Evolutionary conservation across 2,329 filamentous ascomycete genomes (phyloP).

Genomic region (Emergomyces orientalis): DNA sequence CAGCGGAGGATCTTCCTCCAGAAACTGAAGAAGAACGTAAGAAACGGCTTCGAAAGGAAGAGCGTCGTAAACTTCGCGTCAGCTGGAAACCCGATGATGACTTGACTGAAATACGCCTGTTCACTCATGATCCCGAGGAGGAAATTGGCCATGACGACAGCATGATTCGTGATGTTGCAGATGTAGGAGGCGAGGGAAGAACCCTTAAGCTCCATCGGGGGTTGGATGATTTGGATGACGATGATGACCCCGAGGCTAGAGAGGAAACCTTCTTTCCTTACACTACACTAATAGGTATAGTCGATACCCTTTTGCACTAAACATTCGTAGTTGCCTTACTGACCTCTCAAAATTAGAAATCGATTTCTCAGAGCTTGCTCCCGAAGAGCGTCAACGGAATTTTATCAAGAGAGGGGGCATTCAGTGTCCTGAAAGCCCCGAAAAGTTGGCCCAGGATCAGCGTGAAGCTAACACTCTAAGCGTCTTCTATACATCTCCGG

Average conservation of each 20-base stretch:
- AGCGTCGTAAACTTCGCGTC: conserved; percentile 51
- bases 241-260: conserved; percentile 47
- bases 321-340: conserved; percentile 13
- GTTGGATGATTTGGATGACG: conserved; percentile 49
- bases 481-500: conserved; percentile 39
- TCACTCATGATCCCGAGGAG: conserved; percentile 55
- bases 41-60: conserved; percentile 53
- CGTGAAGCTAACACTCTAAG: conserved; percentile 41
- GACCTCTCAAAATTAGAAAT: conserved; percentile 24
- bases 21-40: conserved; percentile 52
- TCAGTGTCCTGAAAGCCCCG: conserved; percentile 31
- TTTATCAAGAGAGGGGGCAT: conserved; percentile 37
- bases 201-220: conserved; percentile 45
- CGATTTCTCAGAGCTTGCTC: conserved; percentile 30
- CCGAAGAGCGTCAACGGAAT: conserved; percentile 29
- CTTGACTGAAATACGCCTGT: conserved; percentile 49
- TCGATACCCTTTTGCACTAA: not conserved
- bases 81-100: conserved; percentile 50
- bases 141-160: conserved; percentile 51
- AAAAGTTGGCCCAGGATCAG: conserved; percentile 38
- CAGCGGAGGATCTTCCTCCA: conserved; percentile 43
- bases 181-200: conserved; percentile 49
- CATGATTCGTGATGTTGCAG: conserved; percentile 49
- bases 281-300: conserved; percentile 27
- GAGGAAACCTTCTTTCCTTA: conserved; percentile 35